These are phyloP conservation scores for Austropuccinia psidii DNA, from an alignment of 1,284 basidiomycete species.

Conservation along the genomic window DNA sequence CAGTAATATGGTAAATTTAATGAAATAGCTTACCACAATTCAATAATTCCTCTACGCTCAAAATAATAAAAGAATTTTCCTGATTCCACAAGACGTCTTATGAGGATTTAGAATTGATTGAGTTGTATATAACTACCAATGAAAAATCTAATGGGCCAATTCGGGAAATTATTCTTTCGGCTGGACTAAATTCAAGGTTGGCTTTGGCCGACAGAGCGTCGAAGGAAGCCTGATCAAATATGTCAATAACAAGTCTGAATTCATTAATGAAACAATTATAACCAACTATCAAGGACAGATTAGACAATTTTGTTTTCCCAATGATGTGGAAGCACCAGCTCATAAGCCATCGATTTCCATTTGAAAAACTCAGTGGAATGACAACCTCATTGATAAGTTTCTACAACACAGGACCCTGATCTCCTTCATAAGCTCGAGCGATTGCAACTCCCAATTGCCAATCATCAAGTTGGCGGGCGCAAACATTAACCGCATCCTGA, in stretches of 20 bases:
- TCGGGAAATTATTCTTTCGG: not conserved
- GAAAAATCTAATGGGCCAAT: constrained; percentile 15
- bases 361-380: constrained; percentile 70
- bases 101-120: not conserved
- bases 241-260: not conserved
- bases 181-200: not conserved
- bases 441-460: constrained; percentile 82
- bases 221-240: not conserved
- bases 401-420: constrained; percentile 68
- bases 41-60: too few relatives aligned
- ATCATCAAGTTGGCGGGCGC: constrained; percentile 76
- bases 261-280: not conserved
- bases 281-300: constrained; percentile 66
- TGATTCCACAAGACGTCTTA: too few relatives aligned
- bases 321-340: constrained; percentile 94
- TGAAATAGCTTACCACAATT: too few relatives aligned
- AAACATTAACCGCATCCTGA: constrained; percentile 86
- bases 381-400: constrained; percentile 66
- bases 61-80: too few relatives aligned
- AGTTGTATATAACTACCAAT: constrained; percentile 8
- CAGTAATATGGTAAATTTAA: too few relatives aligned
- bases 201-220: not conserved
- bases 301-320: constrained; percentile 71
- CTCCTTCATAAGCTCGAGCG: constrained; percentile 72
- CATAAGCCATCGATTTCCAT: constrained; percentile 89